Base-by-base conservation (phyloP, 2,329 filamentous ascomycete species). In the Ophiocordyceps camponoti-leonardi region DNA sequence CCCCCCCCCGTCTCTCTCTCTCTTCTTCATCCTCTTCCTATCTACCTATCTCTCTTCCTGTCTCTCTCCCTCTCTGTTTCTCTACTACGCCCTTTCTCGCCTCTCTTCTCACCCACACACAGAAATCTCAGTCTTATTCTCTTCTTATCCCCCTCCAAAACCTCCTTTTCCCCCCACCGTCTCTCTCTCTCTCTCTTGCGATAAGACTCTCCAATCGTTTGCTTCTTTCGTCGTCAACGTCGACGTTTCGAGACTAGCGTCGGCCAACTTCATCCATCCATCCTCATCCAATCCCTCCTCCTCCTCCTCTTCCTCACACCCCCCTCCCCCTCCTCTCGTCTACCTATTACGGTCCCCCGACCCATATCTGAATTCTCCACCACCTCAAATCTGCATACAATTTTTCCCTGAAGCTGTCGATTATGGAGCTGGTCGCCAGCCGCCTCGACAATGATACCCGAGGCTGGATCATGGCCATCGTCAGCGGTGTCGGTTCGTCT, bases 381-480 rank as follows among this genome's bases (percentile, higher is more conserved):
- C 31, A 33, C 7, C 5, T 33, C 31, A 5, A 5, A 33, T 16
- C 31, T n/a, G 6, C 31, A 33, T 33, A 6, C 31, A 14, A n/a
- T n/a, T n/a, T n/a, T 33, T 40, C 37, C 19, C 14, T 16, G 13
- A n/a, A 33, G 26, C 26, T n/a, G n/a, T 18, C n/a, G 35, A 57
- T 55, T 58, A 72, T 71, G 66, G 60, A 61, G 45, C 47, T 60
- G 53, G 51, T 47, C 47, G 53, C 51, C 46, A 54, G 52, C 44
- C 61, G 55, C 33, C 57, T 83, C 51, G 73, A 79, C 59, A 92
- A 90, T 67, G 90, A 96, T 67, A 81, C 81, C 50, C 78, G 87
- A 51, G 90, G 92, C 56, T 96, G 90, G 90, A 81, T 96, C 54
- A 86, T 96, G 83, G 80, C 73, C 56, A 71, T 87, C 52, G 86